Conservation (phyloP, 2,329 filamentous ascomycete genomes). For the Colletotrichum incanum region DNA sequence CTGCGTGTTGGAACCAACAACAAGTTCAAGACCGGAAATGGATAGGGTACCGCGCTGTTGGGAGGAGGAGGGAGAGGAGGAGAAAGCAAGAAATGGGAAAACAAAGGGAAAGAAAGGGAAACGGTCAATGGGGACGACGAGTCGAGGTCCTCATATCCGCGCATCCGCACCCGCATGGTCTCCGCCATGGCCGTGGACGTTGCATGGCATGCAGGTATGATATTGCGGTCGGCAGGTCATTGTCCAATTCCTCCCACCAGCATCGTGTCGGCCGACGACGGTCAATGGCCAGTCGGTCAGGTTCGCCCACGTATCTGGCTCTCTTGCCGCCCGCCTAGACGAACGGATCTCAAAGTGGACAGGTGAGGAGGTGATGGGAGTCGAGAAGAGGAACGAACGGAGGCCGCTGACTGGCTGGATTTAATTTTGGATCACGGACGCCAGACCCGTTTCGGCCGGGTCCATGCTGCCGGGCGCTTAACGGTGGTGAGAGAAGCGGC, state of each 20-base stretch:
- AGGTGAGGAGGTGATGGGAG: conserved; percentile 33
- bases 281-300: neutral
- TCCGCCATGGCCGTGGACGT: conserved; percentile 18
- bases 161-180: conserved; percentile 11
- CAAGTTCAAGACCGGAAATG: conserved; percentile 1
- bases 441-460: conserved; percentile 37
- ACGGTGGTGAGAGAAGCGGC: conserved; percentile 15
- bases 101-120: conserved; percentile 19
- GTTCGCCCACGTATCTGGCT: neutral
- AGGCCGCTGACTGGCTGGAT: conserved; percentile 31
- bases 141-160: conserved; percentile 33
- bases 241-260: conserved; percentile 5
- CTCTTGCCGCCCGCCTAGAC: conserved; percentile 34
- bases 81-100: conserved; percentile 24
- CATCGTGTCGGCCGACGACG: conserved; percentile 16
- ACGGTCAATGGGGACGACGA: conserved; percentile 20
- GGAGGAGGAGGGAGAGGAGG: conserved; percentile 6
- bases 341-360: conserved; percentile 34
- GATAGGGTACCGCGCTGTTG: conserved; percentile 35
- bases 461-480: conserved; percentile 41
- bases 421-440: conserved; percentile 39
- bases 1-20: conserved; percentile 20
- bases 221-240: conserved; percentile 18
- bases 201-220: conserved; percentile 4
- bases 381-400: neutral